phyloP scores from a whole-genome alignment of 2,329 filamentous ascomycete genomes.

The Colletotrichum eremochloae region DNA sequence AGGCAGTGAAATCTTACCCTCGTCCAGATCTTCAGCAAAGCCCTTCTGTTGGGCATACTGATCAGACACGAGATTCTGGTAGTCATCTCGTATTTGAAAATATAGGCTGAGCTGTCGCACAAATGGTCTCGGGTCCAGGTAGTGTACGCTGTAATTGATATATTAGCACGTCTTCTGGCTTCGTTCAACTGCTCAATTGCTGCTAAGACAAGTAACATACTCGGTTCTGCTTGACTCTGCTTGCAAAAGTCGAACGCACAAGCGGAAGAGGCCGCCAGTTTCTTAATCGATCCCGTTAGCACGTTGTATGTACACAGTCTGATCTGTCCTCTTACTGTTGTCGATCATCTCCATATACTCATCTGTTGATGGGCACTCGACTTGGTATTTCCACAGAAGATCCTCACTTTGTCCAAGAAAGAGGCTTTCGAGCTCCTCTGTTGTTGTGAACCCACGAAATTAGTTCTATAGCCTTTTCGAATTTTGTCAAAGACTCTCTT shows the following conservation, averaged over 20 bases:
- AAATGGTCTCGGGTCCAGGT: conserved; percentile 12
- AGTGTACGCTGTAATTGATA: neutral
- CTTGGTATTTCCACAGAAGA: conserved; percentile 86
- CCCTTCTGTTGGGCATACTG: conserved; percentile 55
- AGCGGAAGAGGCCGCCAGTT: conserved; percentile 45
- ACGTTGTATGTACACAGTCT: neutral
- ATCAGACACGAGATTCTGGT: conserved; percentile 47
- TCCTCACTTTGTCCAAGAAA: conserved; percentile 92
- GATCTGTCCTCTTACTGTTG: neutral
- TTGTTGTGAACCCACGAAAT: conserved; percentile 41
- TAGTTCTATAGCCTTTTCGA: no score
- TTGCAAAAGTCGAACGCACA: conserved; percentile 39
- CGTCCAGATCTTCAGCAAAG: conserved; percentile 56
- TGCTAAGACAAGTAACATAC: neutral
- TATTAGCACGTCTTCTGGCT: neutral
- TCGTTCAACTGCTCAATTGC: no score
- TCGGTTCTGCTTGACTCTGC: conserved; percentile 13
- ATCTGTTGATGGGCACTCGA: conserved; percentile 85
- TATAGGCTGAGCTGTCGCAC: conserved; percentile 45
- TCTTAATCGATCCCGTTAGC: conserved; percentile 6
- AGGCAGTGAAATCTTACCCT: conserved; percentile 56
- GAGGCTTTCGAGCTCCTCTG: conserved; percentile 72
- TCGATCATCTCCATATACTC: conserved; percentile 88
- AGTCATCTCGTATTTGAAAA: conserved; percentile 53
- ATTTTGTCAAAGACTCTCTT: neutral